These are phyloP conservation scores for Ceratopteris richardii DNA, from an alignment of 75 land plant genomes.

Conservation along the genomic window DNA sequence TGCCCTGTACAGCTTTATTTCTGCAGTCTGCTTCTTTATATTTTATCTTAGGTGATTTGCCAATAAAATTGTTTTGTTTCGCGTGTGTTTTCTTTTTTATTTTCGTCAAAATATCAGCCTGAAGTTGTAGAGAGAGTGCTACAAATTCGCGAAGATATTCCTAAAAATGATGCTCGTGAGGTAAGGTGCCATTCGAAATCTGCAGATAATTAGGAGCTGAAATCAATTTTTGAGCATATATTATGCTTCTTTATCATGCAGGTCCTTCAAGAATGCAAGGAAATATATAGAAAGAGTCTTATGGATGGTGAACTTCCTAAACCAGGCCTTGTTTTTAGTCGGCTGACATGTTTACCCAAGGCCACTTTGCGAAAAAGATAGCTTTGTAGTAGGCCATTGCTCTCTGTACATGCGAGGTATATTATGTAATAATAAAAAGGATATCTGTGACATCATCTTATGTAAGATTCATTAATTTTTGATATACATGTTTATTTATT, in stretches of 20 bases:
- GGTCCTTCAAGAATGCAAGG: conserved; percentile 90
- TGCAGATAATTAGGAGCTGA: neutral
- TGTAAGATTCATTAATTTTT: too few species aligned
- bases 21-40: neutral
- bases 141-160: conserved; percentile 83
- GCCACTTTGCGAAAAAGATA: conserved; percentile 1
- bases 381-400: too few species aligned
- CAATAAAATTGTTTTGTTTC: too few species aligned
- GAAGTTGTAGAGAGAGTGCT: conserved; percentile 96
- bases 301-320: conserved; percentile 63
- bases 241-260: conserved; percentile 16
- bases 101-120: conserved; percentile 43
- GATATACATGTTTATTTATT: too few species aligned
- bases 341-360: conserved; percentile 57
- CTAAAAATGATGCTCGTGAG: conserved; percentile 96
- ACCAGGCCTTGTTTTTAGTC: conserved; percentile 77
- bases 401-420: too few species aligned
- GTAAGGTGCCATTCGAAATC: conserved; percentile 8
- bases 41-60: neutral
- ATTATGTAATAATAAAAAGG: too few species aligned
- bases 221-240: neutral
- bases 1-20: conserved; percentile 59
- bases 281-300: conserved; percentile 54
- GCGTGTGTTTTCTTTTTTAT: neutral
- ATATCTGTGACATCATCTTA: too few species aligned